These are phyloP conservation scores for Nicotiana undulata DNA, from an alignment of 257 asterid species.

Conservation along the genomic window DNA sequence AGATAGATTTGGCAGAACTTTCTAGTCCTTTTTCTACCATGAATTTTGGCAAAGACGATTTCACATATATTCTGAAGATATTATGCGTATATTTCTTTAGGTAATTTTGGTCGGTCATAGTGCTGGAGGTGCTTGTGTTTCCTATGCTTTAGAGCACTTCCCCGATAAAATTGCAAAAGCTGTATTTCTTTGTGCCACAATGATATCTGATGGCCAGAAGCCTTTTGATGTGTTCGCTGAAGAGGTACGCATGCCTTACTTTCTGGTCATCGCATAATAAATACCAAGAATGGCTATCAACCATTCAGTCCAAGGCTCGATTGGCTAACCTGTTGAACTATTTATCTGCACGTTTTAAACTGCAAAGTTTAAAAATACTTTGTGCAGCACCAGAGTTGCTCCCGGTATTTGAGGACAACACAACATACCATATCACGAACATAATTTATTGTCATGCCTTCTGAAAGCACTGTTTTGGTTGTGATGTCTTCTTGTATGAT, in stretches of 20 bases:
- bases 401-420: background rate
- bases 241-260: conserved; percentile 43
- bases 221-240: conserved; percentile 91
- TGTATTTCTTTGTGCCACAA: conserved; percentile 72
- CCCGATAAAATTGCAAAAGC: conserved; percentile 77
- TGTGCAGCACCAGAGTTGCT: background rate
- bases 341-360: background rate
- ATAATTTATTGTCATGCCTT: background rate
- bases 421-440: background rate
- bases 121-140: conserved; percentile 90
- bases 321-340: background rate
- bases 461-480: background rate
- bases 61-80: background rate
- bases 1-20: conserved; percentile 1
- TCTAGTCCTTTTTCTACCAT: background rate
- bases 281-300: background rate
- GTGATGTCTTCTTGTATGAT: background rate
- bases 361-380: background rate
- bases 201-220: conserved; percentile 77
- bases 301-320: background rate
- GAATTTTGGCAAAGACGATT: background rate
- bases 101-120: conserved; percentile 95
- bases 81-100: conserved; percentile 25
- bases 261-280: background rate
- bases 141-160: conserved; percentile 70